A percentile compares a stretch with the other conserved stretches of the same genome.
phyloP scores from a whole-genome alignment of 2,329 filamentous ascomycete genomes.

The Ilyonectria mors-panacis region DNA sequence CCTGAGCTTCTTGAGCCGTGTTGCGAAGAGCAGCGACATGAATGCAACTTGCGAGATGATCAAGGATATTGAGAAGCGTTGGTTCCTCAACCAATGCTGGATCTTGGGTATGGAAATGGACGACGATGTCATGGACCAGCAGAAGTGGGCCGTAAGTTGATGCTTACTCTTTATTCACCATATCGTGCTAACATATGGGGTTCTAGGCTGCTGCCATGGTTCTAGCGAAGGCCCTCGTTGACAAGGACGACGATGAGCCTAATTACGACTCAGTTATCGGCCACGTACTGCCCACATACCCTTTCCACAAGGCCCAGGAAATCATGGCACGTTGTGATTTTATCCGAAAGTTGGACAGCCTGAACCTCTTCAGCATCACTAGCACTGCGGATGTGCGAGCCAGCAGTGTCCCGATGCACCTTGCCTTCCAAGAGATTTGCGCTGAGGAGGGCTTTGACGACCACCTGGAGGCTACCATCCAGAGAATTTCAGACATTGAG shows the following conservation, averaged over 20 bases:
- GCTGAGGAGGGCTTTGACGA: conserved; percentile 82
- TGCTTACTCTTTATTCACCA: neutral
- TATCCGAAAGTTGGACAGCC: conserved; percentile 90
- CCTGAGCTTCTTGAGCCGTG: conserved; percentile 87
- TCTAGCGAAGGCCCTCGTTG: conserved; percentile 90
- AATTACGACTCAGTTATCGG: conserved; percentile 77
- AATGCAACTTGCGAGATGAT: conserved; percentile 82
- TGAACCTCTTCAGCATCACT: conserved; percentile 96
- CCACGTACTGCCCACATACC: conserved; percentile 84
- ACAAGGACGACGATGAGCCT: conserved; percentile 78
- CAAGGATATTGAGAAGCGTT: conserved; percentile 78
- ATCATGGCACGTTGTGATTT: conserved; percentile 98
- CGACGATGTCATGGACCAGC: conserved; percentile 98
- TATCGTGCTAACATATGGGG: conserved; percentile 23
- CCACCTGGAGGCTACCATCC: conserved; percentile 84
- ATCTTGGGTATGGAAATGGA: conserved; percentile 84
- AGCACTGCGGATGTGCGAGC: conserved; percentile 89
- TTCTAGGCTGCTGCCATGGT: conserved; percentile 89
- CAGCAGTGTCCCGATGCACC: conserved; percentile 96
- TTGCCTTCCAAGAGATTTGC: conserved; percentile 90
- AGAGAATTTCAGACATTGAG: conserved; percentile 93
- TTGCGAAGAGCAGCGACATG: conserved; percentile 91
- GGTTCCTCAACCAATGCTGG: conserved; percentile 84
- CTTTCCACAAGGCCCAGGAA: conserved; percentile 86
- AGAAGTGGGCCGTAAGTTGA: conserved; percentile 88